Evolutionary conservation across 306 rosid species (phyloP).

Genomic region (Sicyos baderoa): DNA sequence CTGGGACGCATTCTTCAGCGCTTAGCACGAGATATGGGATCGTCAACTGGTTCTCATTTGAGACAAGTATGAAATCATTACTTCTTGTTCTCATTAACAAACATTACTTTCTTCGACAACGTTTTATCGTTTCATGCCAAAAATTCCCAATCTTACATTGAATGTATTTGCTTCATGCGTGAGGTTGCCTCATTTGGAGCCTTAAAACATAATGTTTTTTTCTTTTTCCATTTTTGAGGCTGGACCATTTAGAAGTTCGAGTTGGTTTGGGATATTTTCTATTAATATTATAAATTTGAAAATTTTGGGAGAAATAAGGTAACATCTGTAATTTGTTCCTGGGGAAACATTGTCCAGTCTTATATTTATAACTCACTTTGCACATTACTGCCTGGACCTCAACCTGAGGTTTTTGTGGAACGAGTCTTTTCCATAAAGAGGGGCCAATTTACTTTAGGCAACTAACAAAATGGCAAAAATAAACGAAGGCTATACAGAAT

Average conservation of each 20-base stretch:
- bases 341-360: neutral
- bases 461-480: neutral
- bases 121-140: neutral
- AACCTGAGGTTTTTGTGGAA: conserved; percentile 8
- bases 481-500: neutral
- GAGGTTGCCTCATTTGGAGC: neutral
- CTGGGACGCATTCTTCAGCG: conserved; percentile 92
- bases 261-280: conserved; percentile 2
- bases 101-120: neutral
- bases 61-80: conserved; percentile 63
- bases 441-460: conserved; percentile 1
- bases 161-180: neutral
- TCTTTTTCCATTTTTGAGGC: neutral
- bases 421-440: neutral
- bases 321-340: neutral
- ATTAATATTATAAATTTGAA: neutral
- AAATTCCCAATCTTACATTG: neutral
- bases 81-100: neutral
- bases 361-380: neutral
- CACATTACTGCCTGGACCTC: conserved; percentile 4
- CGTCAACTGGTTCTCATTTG: conserved; percentile 64
- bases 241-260: neutral
- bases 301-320: neutral
- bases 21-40: conserved; percentile 88
- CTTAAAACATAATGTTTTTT: neutral